phyloP scores from a whole-genome alignment of 2,329 filamentous ascomycete species.

The Chaetomiaceae sp. region DNA sequence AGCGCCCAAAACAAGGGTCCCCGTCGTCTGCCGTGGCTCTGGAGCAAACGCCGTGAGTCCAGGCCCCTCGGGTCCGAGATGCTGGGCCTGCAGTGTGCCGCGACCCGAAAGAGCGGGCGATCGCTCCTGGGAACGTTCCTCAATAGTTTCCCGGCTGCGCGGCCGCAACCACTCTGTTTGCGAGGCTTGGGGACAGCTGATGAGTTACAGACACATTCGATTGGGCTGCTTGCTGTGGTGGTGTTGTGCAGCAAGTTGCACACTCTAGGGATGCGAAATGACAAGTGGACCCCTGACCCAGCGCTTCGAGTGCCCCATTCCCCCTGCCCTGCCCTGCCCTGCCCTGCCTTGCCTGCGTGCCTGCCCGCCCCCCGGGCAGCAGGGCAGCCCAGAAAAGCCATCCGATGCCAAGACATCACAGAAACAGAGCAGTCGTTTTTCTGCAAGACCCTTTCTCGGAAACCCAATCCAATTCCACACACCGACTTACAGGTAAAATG shows the following conservation, averaged over 20 bases:
- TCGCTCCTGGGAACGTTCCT: background rate
- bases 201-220: too few species aligned
- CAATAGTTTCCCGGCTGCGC: background rate
- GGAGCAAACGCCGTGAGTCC: conserved; percentile 10
- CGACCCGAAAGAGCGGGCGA: background rate
- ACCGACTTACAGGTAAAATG: too few species aligned
- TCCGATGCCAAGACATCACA: background rate
- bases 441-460: too few species aligned
- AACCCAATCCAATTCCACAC: too few species aligned
- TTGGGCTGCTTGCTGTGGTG: background rate
- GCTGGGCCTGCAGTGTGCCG: conserved; percentile 7
- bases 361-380: too few species aligned
- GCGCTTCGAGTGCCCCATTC: too few species aligned
- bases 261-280: too few species aligned
- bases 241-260: too few species aligned
- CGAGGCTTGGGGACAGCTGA: background rate
- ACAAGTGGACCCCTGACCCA: too few species aligned
- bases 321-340: too few species aligned
- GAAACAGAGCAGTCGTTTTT: background rate
- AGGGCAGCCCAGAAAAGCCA: too few species aligned
- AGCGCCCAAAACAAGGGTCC: conserved; percentile 11
- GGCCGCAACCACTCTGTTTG: background rate
- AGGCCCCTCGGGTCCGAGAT: conserved; percentile 3
- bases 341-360: too few species aligned
- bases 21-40: background rate